phyloP scores from a whole-genome alignment of 805 yeast species.

The Pichia cabralensis region DNA sequence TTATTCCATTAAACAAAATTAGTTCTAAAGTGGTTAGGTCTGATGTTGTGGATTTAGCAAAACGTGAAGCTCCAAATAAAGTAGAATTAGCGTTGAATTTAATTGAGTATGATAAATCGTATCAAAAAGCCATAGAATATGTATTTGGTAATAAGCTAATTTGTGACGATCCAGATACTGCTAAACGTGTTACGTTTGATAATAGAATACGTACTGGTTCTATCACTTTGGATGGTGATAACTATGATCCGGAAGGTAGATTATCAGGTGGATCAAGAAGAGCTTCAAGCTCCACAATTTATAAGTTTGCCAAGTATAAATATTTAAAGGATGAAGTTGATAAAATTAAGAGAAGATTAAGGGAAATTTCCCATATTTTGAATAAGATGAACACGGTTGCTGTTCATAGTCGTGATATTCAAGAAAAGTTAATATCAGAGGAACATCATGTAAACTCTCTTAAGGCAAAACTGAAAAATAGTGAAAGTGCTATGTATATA shows the following conservation, averaged over 20 bases:
- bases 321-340: conserved; percentile 34
- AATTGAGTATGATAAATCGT: conserved; percentile 62
- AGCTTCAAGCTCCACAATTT: conserved; percentile 44
- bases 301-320: conserved; percentile 52
- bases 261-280: conserved; percentile 89
- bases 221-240: conserved; percentile 87
- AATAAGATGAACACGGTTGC: conserved; percentile 33
- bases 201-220: conserved; percentile 72
- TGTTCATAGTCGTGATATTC: conserved; percentile 42
- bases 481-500: conserved; percentile 47
- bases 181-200: conserved; percentile 80
- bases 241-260: conserved; percentile 93
- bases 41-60: conserved; percentile 52
- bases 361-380: conserved; percentile 31
- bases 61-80: conserved; percentile 65
- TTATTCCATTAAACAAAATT: conserved; percentile 86
- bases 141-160: conserved; percentile 87
- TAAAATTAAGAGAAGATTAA: conserved; percentile 31
- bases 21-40: conserved; percentile 46
- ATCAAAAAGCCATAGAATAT: conserved; percentile 75
- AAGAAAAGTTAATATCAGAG: conserved; percentile 46
- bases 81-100: conserved; percentile 86
- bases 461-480: conserved; percentile 43
- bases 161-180: conserved; percentile 81
- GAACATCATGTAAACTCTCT: conserved; percentile 50